Base-by-base conservation (phyloP, 129 eudicot genomes). In the Mikania micrantha region DNA sequence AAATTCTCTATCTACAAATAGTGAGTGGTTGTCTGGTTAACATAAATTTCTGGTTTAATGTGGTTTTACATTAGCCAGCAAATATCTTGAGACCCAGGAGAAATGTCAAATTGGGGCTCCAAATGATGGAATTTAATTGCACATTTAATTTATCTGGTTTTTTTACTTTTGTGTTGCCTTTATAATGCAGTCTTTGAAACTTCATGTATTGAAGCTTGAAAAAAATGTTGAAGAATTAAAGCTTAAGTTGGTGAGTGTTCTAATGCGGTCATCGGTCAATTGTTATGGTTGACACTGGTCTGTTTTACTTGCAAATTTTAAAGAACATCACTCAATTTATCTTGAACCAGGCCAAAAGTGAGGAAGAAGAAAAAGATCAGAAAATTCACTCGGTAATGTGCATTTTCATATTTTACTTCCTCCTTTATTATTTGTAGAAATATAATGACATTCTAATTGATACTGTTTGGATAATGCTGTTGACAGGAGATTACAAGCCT, bases 131-230 rank as follows among this genome's bases (percentile, higher is more conserved):
- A 27, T 56, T 56, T 25, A 19, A 15, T 13, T 56, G 38, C 38
- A 3, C 10, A 11, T 7, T 12, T 3, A 12, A 42, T 24, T 38
- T 34, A 38, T 52, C 34, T 31, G 44, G 11, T 74, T 66, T 69
- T 17, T 21, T 22, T 70, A 9, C 52, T 57, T 56, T 40, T 20
- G 32, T 54, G 54, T 72, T 71, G 67, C 67, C 42, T 73, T 29
- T 65, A 19, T 80, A 68, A 60, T 79, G 89, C 96, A 92, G 98
- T 93, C 98, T 31, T 78, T 93, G 83, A 93, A 88, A 76, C 86
- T 93, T 65, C 86, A 88, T 47, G 95, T 93, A 60, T 77, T 93
- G 74, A 86, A 88, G 86, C 96, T 88, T 64, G 73, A 72, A 69
- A 75, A 64, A 77, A 80, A 84, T 45, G 81, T 88, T 24, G 96